phyloP scores from a whole-genome alignment of 2,329 filamentous ascomycete species.

The Cladosporium sp. region DNA sequence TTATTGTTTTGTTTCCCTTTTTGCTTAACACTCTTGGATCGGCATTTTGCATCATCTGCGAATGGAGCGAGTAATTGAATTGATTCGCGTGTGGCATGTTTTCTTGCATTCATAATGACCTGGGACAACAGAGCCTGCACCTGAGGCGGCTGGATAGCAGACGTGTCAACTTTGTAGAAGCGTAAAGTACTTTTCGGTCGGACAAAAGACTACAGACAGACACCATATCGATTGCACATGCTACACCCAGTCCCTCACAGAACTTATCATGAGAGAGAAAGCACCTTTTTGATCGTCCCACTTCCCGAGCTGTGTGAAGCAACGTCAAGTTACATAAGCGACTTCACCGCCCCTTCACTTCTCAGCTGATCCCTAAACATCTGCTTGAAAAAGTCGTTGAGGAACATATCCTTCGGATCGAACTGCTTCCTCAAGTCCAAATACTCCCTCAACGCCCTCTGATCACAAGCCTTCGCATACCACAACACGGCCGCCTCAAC shows the following conservation, averaged over 20 bases:
- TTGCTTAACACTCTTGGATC: neutral
- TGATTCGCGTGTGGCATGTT: too few species aligned
- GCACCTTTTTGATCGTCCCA: neutral
- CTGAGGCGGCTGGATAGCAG: too few species aligned
- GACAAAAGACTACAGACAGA: neutral
- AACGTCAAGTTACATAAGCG: neutral
- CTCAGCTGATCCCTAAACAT: constrained; percentile 2
- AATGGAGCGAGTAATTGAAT: too few species aligned
- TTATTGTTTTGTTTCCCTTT: neutral
- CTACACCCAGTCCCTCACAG: neutral
- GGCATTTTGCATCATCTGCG: too few species aligned
- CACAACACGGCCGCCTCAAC: constrained; percentile 5
- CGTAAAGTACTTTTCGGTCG: too few species aligned
- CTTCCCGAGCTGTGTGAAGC: neutral
- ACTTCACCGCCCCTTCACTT: neutral
- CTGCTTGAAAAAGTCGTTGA: constrained; percentile 11
- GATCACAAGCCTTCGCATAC: constrained; percentile 13
- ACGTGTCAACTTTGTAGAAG: too few species aligned
- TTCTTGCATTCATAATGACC: too few species aligned
- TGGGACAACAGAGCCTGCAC: too few species aligned
- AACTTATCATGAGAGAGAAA: neutral
- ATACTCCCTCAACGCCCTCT: constrained; percentile 7
- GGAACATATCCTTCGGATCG: constrained; percentile 11
- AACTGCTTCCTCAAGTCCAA: constrained; percentile 5
- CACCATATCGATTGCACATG: neutral